These are phyloP conservation scores for Calycina herbarum DNA, from an alignment of 2,329 filamentous ascomycete species.

Conservation along the genomic window DNA sequence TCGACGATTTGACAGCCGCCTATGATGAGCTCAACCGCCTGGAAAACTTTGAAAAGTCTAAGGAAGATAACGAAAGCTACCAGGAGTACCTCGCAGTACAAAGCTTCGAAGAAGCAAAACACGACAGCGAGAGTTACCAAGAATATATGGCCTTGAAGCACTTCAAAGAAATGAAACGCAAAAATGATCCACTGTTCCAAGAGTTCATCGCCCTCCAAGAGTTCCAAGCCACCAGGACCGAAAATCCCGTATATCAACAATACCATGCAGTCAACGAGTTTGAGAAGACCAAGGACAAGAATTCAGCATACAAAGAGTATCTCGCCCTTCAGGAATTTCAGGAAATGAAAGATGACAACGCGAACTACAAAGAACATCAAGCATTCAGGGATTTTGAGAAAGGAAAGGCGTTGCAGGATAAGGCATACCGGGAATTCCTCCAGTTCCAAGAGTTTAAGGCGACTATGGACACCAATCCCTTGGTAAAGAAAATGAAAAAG, in stretches of 20 bases:
- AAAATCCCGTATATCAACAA: background rate
- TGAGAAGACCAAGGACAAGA: background rate
- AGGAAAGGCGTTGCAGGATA: background rate
- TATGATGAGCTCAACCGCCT: background rate
- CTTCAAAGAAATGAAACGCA: background rate
- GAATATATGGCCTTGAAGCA: background rate
- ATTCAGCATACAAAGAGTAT: background rate
- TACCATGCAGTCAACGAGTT: background rate
- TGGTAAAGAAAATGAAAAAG: background rate
- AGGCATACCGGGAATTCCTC: background rate
- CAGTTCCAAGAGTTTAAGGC: background rate
- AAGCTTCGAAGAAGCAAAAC: background rate
- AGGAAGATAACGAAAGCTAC: background rate
- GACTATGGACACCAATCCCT: background rate
- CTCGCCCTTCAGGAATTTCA: background rate
- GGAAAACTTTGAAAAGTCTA: background rate
- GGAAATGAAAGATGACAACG: background rate
- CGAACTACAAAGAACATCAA: background rate
- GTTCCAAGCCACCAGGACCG: background rate
- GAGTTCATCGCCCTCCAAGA: background rate
- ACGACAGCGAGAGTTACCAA: background rate
- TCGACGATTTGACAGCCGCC: background rate
- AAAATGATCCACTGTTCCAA: background rate
- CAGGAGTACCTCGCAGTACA: background rate
- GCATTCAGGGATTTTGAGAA: background rate